Conservation (phyloP, 495 filamentous ascomycete species). For the Penicillium flavigenum region DNA sequence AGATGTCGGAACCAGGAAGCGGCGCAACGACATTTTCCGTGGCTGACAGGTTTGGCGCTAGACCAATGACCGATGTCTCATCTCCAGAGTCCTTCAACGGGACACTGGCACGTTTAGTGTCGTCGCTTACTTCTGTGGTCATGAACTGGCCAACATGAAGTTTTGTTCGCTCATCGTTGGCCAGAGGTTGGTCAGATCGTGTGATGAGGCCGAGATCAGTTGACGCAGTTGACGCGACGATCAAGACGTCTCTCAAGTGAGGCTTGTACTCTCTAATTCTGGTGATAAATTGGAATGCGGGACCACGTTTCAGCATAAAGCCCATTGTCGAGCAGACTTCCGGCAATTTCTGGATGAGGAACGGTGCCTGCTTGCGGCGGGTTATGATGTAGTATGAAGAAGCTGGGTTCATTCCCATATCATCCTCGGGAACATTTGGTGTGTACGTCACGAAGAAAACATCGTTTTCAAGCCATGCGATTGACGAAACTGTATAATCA, state of each 20-base stretch:
- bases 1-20: conserved; percentile 71
- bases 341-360: conserved; percentile 68
- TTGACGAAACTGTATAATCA: conserved; percentile 65
- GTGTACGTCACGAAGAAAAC: conserved; percentile 79
- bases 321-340: conserved; percentile 71
- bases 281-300: conserved; percentile 72
- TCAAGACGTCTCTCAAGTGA: conserved; percentile 71
- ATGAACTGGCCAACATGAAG: conserved; percentile 64
- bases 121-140: conserved; percentile 69
- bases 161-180: conserved; percentile 58
- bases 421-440: conserved; percentile 55
- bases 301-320: conserved; percentile 51
- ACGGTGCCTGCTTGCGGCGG: conserved; percentile 54
- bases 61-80: conserved; percentile 78
- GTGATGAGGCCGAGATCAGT: conserved; percentile 76
- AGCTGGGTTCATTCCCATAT: conserved; percentile 48
- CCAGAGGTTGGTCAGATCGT: conserved; percentile 65
- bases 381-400: conserved; percentile 76
- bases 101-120: conserved; percentile 72
- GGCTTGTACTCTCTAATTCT: conserved; percentile 77
- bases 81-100: conserved; percentile 69
- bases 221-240: conserved; percentile 77
- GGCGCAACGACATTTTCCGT: conserved; percentile 76
- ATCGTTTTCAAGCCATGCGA: conserved; percentile 87
- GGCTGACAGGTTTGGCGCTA: conserved; percentile 77